A percentile compares a stretch with the other conserved stretches of the same genome.
These are phyloP conservation scores for Fusarium temperatum DNA, from an alignment of 2,329 filamentous ascomycete genomes.

Conservation along the genomic window DNA sequence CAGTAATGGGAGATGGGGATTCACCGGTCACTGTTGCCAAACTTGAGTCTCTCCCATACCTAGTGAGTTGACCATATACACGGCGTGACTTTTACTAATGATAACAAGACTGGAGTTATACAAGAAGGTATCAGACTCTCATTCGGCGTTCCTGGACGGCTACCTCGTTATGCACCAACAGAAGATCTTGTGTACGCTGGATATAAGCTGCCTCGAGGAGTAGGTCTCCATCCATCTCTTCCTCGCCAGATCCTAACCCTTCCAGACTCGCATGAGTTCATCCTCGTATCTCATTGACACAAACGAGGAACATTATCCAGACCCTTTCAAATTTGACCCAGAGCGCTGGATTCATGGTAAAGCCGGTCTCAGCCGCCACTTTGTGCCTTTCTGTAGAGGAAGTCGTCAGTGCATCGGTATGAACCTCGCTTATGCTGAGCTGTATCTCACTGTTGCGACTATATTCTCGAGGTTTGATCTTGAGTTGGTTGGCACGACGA, in stretches of 20 bases:
- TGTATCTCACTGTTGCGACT: neutral
- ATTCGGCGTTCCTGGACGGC: neutral
- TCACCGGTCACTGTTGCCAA: neutral
- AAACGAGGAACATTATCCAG: neutral
- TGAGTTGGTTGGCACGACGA: neutral
- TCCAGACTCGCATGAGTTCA: neutral
- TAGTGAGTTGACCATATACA: neutral
- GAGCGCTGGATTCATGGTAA: neutral
- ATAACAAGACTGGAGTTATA: neutral
- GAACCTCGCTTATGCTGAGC: neutral
- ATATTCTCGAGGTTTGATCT: neutral
- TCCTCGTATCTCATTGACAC: neutral
- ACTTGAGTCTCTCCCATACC: neutral
- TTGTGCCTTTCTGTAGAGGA: neutral
- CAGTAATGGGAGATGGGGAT: neutral
- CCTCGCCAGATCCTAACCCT: accelerated
- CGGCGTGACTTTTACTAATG: neutral
- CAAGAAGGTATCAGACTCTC: neutral
- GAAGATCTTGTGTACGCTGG: neutral
- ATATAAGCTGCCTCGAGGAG: neutral
- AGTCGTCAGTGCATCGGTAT: neutral
- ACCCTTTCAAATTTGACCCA: neutral
- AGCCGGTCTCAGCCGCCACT: neutral
- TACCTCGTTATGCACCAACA: neutral
- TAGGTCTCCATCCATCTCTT: neutral